These are phyloP conservation scores for Exophiala aquamarina DNA, from an alignment of 2,329 filamentous ascomycete species.

Conservation along the genomic window DNA sequence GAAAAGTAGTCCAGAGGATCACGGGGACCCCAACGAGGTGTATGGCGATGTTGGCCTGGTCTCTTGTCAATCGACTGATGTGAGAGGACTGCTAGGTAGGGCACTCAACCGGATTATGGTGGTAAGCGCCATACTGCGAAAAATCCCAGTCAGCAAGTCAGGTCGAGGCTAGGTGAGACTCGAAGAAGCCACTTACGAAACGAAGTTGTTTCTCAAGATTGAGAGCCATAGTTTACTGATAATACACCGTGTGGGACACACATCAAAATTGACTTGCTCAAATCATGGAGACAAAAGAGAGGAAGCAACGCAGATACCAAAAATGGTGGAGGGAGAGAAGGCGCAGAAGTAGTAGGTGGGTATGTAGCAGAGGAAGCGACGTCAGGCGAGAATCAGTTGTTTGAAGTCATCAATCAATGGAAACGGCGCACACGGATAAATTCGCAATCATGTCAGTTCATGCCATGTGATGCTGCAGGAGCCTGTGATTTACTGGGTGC, in stretches of 20 bases:
- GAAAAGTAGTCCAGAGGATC: slow-evolving; percentile 58
- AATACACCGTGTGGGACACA: neutral
- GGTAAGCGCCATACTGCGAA: slow-evolving; percentile 64
- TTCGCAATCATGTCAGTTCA: too few species aligned
- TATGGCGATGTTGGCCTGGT: slow-evolving; percentile 63
- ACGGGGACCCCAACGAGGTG: slow-evolving; percentile 65
- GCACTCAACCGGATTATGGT: slow-evolving; percentile 58
- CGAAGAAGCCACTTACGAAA: slow-evolving; percentile 53
- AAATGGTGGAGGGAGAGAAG: neutral
- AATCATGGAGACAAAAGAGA: neutral
- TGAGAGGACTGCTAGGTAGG: slow-evolving; percentile 20
- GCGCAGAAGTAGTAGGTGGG: too few species aligned
- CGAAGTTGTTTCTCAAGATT: slow-evolving; percentile 67
- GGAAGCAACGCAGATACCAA: neutral
- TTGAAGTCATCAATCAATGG: too few species aligned
- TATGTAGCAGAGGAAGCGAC: too few species aligned
- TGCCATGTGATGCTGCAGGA: too few species aligned
- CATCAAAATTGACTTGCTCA: neutral
- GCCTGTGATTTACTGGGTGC: too few species aligned
- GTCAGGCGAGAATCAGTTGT: too few species aligned
- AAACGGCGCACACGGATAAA: too few species aligned
- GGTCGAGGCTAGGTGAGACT: neutral
- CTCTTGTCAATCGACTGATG: slow-evolving; percentile 7
- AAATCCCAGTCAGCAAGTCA: slow-evolving; percentile 22
- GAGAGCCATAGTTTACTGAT: slow-evolving; percentile 32